Base-by-base conservation (phyloP, 345 rosid species). In the Diplotaxis tenuifolia region DNA sequence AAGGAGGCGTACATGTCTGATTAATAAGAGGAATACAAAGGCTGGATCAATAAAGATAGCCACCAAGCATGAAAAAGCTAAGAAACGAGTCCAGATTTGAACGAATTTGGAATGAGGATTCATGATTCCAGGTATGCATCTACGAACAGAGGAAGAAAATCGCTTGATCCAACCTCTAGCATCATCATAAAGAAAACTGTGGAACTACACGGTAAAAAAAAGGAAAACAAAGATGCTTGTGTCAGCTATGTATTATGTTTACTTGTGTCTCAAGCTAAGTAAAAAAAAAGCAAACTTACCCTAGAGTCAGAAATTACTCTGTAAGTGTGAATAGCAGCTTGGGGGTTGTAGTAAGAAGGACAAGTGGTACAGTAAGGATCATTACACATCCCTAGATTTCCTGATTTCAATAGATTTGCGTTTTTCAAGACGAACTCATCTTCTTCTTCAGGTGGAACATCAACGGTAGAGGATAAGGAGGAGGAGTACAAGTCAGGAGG, bases 311-410 rank as follows among this genome's bases (percentile, higher is more conserved):
- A 88, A 63, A 80, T 56, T n/a, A 45, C 50, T 70, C 63, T 84
- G 34, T 82, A 74, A 64, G 55, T 21, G 18, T 69, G 85, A 7
- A 73, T 79, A 19, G 74, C 72, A 52, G 82, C 72, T 73, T 81
- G 82, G 47, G 59, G 63, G 71, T 80, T 83, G 86, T 88, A 87
- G 59, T 72, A 82, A 20, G 88, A 77, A 29, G 96, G 98, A 56
- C 98, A 94, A 65, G 89, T 88, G 10, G 97, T 94, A 80, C 97
- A 91, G 70, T 91, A 94, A 73, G 96, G 98, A 84, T 88, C 95
- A 77, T 83, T 83, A 76, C 98, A 94, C 90, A 85, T 79, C 22
- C 98, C 97, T 54, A 88, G 62, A 56, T 84, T 90, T 11, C 98
- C 97, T 73, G 98, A 94, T 82, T 86, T 87, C 77, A 83, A 23